Conservation (phyloP, 1,284 basidiomycete genomes). For the Austroboletus novae-zelandiae region DNA sequence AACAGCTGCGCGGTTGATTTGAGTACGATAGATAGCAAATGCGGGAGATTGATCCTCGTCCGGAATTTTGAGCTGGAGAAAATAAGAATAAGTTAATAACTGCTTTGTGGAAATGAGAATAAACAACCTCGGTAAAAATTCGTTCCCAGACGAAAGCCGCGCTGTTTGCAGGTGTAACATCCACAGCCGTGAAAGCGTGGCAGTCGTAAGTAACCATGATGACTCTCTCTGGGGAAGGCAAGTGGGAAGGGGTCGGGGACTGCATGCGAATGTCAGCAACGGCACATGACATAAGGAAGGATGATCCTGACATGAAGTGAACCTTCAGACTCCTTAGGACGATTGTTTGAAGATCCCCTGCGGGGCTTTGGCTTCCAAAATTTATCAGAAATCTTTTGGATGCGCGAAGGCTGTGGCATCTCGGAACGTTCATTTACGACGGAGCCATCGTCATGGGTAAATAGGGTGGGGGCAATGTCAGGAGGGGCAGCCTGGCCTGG, state of each 20-base stretch:
- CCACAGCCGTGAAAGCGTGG: constrained; percentile 76
- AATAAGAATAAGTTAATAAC: constrained; percentile 4
- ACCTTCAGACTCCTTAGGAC: constrained; percentile 28
- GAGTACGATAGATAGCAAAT: constrained; percentile 82
- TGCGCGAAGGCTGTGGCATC: constrained; percentile 28
- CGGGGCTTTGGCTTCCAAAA: constrained; percentile 15
- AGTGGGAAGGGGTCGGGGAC: constrained; percentile 29
- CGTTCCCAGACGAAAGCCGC: constrained; percentile 79
- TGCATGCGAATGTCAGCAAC: constrained; percentile 15
- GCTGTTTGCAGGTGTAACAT: constrained; percentile 69
- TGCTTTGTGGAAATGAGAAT: constrained; percentile 2
- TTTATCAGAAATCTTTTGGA: constrained; percentile 29
- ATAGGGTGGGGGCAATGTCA: constrained; percentile 39
- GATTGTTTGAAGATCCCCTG: constrained; percentile 29
- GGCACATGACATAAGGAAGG: not conserved
- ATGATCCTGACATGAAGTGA: constrained; percentile 26
- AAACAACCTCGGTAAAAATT: constrained; percentile 77
- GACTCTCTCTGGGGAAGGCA: constrained; percentile 41
- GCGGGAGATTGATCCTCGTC: constrained; percentile 74
- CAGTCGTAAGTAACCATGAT: constrained; percentile 82
- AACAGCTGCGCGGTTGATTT: constrained; percentile 74
- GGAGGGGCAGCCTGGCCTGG: constrained; percentile 49
- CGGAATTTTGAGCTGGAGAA: constrained; percentile 68
- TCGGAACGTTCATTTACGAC: constrained; percentile 31
- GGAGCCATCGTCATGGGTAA: constrained; percentile 36